These are phyloP conservation scores for Pyrus pyrifolia DNA, from an alignment of 306 rosid species.

Conservation along the genomic window DNA sequence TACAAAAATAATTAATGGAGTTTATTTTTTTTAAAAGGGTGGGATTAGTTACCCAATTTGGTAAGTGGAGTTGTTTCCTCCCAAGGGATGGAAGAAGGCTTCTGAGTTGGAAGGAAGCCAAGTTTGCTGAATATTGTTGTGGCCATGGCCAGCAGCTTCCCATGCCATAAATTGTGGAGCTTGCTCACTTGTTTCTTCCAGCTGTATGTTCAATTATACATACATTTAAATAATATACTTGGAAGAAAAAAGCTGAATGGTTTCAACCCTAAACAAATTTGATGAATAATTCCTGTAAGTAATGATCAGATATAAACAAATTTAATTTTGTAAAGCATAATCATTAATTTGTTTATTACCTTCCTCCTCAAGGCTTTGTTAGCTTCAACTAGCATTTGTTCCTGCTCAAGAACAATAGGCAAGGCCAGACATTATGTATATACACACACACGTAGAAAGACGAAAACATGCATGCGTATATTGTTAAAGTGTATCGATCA, in stretches of 20 bases:
- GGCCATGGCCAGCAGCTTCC: constrained; percentile 37
- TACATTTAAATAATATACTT: not conserved
- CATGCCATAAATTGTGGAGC: constrained; percentile 27
- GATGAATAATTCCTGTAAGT: not conserved
- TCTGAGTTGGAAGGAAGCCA: constrained; percentile 41
- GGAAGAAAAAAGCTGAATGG: not conserved
- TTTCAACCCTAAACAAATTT: not conserved
- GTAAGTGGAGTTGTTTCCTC: constrained; percentile 38
- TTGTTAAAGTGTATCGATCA: not conserved
- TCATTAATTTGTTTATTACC: constrained; percentile 31
- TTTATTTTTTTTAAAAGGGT: not conserved
- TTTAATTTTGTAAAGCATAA: not conserved
- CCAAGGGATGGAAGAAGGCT: constrained; percentile 42
- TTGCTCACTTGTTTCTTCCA: constrained; percentile 48
- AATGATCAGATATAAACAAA: not conserved
- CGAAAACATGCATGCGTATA: not conserved
- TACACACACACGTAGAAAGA: not conserved
- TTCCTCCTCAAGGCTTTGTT: constrained; percentile 44
- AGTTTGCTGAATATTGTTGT: constrained; percentile 11
- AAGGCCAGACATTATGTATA: not conserved
- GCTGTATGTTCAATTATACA: constrained; percentile 14
- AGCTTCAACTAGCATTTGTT: constrained; percentile 53
- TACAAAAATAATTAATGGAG: not conserved
- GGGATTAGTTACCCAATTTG: constrained; percentile 59
- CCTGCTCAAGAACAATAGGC: constrained; percentile 37